Evolutionary conservation across 2,329 filamentous ascomycete species (phyloP).

Genomic region (Trichoderma gracile): DNA sequence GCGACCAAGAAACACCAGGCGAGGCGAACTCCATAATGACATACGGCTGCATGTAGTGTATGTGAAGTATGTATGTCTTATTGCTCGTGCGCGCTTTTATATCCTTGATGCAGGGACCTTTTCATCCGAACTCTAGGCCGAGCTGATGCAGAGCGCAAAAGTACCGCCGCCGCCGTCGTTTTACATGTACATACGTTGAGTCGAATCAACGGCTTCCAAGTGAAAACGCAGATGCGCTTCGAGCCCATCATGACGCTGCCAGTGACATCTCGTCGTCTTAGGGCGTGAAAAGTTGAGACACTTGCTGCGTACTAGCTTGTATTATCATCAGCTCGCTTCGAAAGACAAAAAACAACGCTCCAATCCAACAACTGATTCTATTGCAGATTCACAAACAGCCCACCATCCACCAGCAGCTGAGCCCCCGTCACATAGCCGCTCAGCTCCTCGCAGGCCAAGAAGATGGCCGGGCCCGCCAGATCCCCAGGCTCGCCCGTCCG

Average conservation of each 20-base stretch:
- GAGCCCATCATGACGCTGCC: no score
- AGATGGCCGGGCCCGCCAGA: slow-evolving; percentile 80
- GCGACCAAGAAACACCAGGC: not conserved
- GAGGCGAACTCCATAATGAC: slow-evolving; percentile 16
- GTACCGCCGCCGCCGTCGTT: not conserved
- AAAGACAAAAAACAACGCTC: not conserved
- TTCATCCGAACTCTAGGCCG: not conserved
- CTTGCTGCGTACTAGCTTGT: not conserved
- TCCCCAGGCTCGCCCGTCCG: slow-evolving; percentile 72
- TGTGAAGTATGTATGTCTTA: no score
- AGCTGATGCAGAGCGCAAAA: not conserved
- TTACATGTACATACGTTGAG: not conserved
- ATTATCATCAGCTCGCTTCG: not conserved
- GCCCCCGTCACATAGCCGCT: slow-evolving; percentile 81
- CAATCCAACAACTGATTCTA: slow-evolving; percentile 37
- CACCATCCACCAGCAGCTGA: slow-evolving; percentile 83
- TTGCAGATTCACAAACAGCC: slow-evolving; percentile 86
- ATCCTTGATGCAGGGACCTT: not conserved
- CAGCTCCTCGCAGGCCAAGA: slow-evolving; percentile 76
- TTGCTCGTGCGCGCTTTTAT: not conserved
- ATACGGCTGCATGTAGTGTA: not conserved
- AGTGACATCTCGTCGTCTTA: no score
- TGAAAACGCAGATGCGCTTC: not conserved
- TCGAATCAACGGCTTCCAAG: not conserved
- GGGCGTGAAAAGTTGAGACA: not conserved